Evolutionary conservation across 148 eudicot genomes (phyloP).

Genomic region (Simmondsia chinensis): DNA sequence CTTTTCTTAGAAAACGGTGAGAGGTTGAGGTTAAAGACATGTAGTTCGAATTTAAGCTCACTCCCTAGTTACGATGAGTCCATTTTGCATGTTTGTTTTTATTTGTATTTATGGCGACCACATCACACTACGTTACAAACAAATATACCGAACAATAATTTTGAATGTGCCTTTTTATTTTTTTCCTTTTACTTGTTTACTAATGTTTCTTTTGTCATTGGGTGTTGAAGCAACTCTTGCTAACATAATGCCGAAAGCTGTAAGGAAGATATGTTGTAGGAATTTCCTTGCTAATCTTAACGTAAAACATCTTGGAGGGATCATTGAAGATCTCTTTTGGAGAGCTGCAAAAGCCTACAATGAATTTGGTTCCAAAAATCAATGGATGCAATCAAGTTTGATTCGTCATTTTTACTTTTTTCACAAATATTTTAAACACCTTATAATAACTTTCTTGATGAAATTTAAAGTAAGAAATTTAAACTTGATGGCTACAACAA

Average conservation of each 20-base stretch:
- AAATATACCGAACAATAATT: too few relatives aligned
- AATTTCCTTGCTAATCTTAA: background rate
- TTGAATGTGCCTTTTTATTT: background rate
- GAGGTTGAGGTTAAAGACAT: too few relatives aligned
- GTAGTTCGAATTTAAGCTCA: too few relatives aligned
- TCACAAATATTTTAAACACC: too few relatives aligned
- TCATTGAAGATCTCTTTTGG: background rate
- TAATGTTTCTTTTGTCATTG: background rate
- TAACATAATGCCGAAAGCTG: background rate
- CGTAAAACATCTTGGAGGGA: background rate
- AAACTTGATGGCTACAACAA: background rate
- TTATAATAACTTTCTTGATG: too few relatives aligned
- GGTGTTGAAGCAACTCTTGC: background rate
- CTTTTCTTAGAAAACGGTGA: too few relatives aligned
- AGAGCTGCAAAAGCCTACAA: background rate
- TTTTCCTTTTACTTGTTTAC: background rate
- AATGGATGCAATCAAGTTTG: background rate
- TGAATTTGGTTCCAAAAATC: background rate
- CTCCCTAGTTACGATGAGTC: too few relatives aligned
- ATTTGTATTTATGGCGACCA: too few relatives aligned
- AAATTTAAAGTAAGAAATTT: too few relatives aligned
- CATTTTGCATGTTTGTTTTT: too few relatives aligned
- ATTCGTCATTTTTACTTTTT: too few relatives aligned
- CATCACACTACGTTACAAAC: too few relatives aligned
- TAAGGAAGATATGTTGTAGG: background rate